A percentile compares a stretch with the other conserved stretches of the same genome.
These are phyloP conservation scores for Rostrohypoxylon terebratum DNA, from an alignment of 495 filamentous ascomycete species.

Conservation along the genomic window DNA sequence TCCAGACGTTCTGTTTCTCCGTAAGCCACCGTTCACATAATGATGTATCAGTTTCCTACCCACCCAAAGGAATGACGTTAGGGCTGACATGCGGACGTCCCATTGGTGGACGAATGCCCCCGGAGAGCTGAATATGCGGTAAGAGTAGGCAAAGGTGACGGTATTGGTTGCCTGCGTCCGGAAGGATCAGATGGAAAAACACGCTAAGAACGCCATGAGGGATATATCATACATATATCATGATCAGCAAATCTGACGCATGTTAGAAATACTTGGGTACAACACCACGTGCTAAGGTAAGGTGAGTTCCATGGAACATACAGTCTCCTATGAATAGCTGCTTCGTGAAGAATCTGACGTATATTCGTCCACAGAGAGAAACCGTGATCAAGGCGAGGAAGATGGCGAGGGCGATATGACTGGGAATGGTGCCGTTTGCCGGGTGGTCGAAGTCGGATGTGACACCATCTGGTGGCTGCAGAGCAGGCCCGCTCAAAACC, in stretches of 20 bases:
- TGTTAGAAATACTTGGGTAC: background rate
- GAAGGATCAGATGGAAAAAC: background rate
- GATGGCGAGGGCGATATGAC: background rate
- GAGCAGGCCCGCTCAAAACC: background rate
- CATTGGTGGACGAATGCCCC: slow-evolving; percentile 1
- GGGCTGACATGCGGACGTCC: background rate
- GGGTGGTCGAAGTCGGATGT: background rate
- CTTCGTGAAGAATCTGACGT: background rate
- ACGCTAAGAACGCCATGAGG: background rate
- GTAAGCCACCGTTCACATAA: background rate
- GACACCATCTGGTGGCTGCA: background rate
- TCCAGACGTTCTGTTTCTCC: background rate
- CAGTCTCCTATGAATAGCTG: background rate
- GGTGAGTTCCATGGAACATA: background rate
- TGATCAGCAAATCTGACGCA: background rate
- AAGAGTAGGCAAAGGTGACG: background rate
- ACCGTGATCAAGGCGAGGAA: background rate
- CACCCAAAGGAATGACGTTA: background rate
- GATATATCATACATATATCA: background rate
- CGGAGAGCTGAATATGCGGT: background rate
- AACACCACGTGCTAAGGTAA: background rate
- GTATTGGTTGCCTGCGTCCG: background rate
- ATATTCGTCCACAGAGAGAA: background rate
- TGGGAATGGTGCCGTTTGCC: background rate
- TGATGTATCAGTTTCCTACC: background rate